Evolutionary conservation across 106 monocot genomes (phyloP), one percentile per base, ranked within the genome.

Genomic region (Dendrobium chrysotoxum): DNA sequence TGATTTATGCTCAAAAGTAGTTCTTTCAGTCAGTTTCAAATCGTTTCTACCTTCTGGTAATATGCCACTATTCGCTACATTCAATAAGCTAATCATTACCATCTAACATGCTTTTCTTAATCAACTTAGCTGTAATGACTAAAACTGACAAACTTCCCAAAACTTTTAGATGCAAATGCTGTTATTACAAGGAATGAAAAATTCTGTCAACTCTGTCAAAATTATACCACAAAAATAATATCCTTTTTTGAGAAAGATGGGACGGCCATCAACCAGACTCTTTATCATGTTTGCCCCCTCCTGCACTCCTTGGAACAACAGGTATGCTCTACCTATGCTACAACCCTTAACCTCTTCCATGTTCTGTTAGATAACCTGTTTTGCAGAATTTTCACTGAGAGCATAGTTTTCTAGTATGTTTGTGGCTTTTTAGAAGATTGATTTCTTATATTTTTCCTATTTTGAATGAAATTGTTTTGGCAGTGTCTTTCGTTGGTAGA

Each of bases 401-500:
- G 78, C 17, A 55, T 13, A 31, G 25, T 58, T 58, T 58, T 38
- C 2, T 17, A 16, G 42, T 21, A 67, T 42, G 28, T 11, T 76
- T 76, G 75, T 44, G 75, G 47, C 7, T 76, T 44, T 41, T 42
- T 45, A 41, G 38, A 41, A 40, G 23, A 17, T 40, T 30, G 20
- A 40, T 17, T 74, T 74, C 28, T 39, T 15, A 74, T 77, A 9
- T 18, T 54, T 13, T 77, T 45, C 5, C 30, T 11, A 12, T 17
- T 77, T 50, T 17, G 10, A 40, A 77, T 53, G 28, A 15, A 76
- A 70, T 50, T 13, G 28, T 67, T 20, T 23, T 86, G n/a, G 80
- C 82, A 92, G 92, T 92, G 92, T 83, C 3, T 53, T 64, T 18
- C 18, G 18, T 80, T 92, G 88, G 89, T 90, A 53, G 87, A 92